Evolutionary conservation across 73 alveolate species (phyloP), one percentile per base, ranked within the genome.

Genomic region (Paramecium tetraurelia): DNA sequence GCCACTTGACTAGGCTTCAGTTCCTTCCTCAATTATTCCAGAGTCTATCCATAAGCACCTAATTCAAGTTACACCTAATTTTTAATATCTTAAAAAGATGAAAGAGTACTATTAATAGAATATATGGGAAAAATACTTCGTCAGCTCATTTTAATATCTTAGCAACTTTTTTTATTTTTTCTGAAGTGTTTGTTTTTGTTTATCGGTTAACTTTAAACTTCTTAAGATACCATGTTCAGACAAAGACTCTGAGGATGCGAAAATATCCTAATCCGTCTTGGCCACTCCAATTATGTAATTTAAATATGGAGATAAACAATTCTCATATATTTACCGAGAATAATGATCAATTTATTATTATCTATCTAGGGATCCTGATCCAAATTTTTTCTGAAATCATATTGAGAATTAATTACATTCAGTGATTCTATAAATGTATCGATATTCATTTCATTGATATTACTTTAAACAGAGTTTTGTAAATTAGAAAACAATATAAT

Each of bases 361-460:
- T 43, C 90, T 80, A 12, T 80, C 90, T 3, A 80, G 10, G 9
- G 76, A 0, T 3, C 77, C 41, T 9, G 90, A 14, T 22, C 90
- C 90, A 46, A 80, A 80, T 46, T 80, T 80, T 48, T 80, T 80
- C 86, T 72, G 14, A 21, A 21, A 21, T 29, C 22, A 11, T 85
- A 58, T 53, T 18, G 7, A 48, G 22, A 36, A 1, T 11, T 2
- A 8, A 7, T 10, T 86, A 86, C 93, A 20, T 89, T 89, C 29
- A 89, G 29, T 12, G 92, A 77, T n/a, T 89, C 94, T 9, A 89
- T 89, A 3, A 89, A 71, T 18, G 87, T 31, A 24, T 83, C 94
- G 14, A 89, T 83, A 63, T 89, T 83, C 36, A 58, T 89, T 72
- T 89, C 94, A 48, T 58, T 89, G n/a, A 48, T 48, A 48, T 48